Evolutionary conservation across 805 yeast species (phyloP), one percentile per base, ranked within the genome.

Genomic region (Yarrowia deformans): DNA sequence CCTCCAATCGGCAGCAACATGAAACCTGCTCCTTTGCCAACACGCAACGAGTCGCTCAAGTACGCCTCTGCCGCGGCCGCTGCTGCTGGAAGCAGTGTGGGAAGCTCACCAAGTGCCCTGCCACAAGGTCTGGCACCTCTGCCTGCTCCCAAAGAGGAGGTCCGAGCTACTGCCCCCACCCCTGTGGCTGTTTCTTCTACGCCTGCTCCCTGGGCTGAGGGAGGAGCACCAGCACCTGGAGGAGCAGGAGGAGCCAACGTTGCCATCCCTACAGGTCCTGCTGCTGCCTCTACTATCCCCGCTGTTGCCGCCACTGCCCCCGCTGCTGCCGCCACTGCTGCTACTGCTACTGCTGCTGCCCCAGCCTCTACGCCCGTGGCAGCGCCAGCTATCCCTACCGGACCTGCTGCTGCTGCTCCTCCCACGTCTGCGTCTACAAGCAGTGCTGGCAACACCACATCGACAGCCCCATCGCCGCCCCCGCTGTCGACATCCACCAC

Each of bases 11-110:
- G 74, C 32, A 68, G 72, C 42, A 73, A 72, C 34, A 76, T 73
- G 71, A 85, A 84, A 73, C 89, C 89, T 0, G 87, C 89, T 1
- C 78, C 85, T 3, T 79, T 84, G 7, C 89, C 88, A 13, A 77
- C 83, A 0, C 83, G 81, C 64, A 86, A 87, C 9, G 80, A 83
- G 9, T 86, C 72, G 60, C 76, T 86, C 67, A 86, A 86, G 74
- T 86, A 88, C 81, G 81, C 88, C 0, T 79, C 86, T 1, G 86
- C 87, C 8, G 85, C 85, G 3, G 85, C 82, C 2, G 83, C 77
- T 1, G 68, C 75, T 7, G 73, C 77, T 9, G 54, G 54, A 29
- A 72, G 75, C 67, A 32, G 69, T 32, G 50, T 67, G 66, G 48
- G 67, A 70, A 3, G 63, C 43, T 42, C 75, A 70, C 34, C 68